Base-by-base conservation (phyloP, 2,329 filamentous ascomycete genomes). In the Aureobasidium sp. region DNA sequence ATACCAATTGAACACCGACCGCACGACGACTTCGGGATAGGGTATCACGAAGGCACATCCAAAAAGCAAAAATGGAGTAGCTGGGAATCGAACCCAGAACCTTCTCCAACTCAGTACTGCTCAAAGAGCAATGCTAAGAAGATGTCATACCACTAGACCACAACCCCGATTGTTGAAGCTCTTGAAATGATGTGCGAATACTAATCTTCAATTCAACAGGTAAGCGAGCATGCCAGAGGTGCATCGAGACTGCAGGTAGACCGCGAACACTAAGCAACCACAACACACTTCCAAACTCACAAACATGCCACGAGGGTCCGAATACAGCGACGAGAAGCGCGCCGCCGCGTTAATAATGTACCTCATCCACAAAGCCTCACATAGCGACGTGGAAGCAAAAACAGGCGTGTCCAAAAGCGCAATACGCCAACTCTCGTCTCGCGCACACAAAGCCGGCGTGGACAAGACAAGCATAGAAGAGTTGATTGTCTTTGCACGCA, bases 91-190 rank as follows among this genome's bases (percentile, higher is more conserved):
- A 59, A 59, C 54, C 42, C 54, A 48, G 54, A 59, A 59, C 54
- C 54, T 59, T 59, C 54, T 59, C 54, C 54, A 41, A 59, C 54
- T 59, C 54, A 59, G 54, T 37, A 59, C 29, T 59, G 54, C 54
- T 48, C 41, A 2, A 48, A 41, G 34, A 59, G 54, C 42, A 48
- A 59, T 59, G 54, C 54, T 59, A 59, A 59, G 54, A 59, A 59
- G 54, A 59, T 59, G 54, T 59, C 54, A 59, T 59, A 59, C 54
- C 54, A 59, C 44, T 59, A 59, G 54, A 59, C 54, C 54, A 59
- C 54, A 59, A 59, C 37, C 54, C 54, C 54, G 30, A 13, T 48
- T 37, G 42, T 29, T 59, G 54, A 59, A 44, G 53, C 36, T 14
- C 0, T 14, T 5, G 11, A 1, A 2, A 5, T 5, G 8, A 5